phyloP scores from a whole-genome alignment of 192 early-diverging fungal genomes.

The Podila minutissima region DNA sequence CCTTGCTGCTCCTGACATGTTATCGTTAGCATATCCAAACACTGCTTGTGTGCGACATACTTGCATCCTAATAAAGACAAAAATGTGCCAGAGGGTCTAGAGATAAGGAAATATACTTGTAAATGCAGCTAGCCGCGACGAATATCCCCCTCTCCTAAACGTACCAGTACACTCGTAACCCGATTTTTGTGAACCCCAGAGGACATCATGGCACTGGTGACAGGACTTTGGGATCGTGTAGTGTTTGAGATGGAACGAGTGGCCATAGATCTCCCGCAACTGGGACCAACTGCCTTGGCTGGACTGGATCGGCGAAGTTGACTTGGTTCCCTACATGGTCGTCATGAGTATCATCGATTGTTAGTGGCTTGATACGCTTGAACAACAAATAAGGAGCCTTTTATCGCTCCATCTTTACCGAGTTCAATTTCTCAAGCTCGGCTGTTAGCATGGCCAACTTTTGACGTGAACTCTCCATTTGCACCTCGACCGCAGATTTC shows the following conservation, averaged over 20 bases:
- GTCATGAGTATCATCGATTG: too few species aligned
- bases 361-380: neutral
- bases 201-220: conserved; percentile 50
- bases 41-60: conserved; percentile 50
- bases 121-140: neutral
- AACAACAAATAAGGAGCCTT: neutral
- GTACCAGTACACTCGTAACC: conserved; percentile 44
- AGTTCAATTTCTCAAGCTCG: conserved; percentile 32
- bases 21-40: conserved; percentile 42
- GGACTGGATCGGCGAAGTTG: conserved; percentile 4
- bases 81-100: neutral
- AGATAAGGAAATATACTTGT: neutral
- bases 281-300: conserved; percentile 19
- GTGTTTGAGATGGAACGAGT: conserved; percentile 35
- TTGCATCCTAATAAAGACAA: conserved; percentile 33
- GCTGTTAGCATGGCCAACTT: conserved; percentile 10
- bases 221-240: conserved; percentile 45
- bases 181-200: conserved; percentile 50
- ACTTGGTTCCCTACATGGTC: conserved; percentile 16
- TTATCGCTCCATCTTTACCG: conserved; percentile 11
- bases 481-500: conserved; percentile 47
- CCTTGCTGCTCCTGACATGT: conserved; percentile 53
- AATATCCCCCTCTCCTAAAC: neutral
- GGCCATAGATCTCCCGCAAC: conserved; percentile 40
- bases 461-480: conserved; percentile 45